These are phyloP conservation scores for Sporisorium reilianum DNA, from an alignment of 1,284 basidiomycete species.

Conservation along the genomic window DNA sequence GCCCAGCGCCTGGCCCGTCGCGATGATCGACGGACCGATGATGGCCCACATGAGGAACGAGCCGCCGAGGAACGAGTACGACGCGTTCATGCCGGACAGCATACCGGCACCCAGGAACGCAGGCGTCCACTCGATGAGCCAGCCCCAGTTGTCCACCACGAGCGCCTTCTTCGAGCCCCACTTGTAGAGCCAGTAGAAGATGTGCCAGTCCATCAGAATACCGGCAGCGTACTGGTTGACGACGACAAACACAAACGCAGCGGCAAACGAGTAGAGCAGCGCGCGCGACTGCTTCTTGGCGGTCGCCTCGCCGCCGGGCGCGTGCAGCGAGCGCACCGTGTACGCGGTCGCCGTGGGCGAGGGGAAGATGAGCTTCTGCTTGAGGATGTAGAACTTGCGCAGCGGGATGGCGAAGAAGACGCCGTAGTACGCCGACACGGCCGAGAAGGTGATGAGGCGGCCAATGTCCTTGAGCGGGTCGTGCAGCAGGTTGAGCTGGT, in stretches of 20 bases:
- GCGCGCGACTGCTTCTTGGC: slow-evolving; percentile 76
- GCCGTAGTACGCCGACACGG: slow-evolving; percentile 76
- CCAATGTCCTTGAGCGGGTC: slow-evolving; percentile 57
- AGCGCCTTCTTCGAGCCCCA: slow-evolving; percentile 77
- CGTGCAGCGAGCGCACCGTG: slow-evolving; percentile 77
- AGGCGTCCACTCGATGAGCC: slow-evolving; percentile 73
- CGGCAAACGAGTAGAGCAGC: slow-evolving; percentile 73
- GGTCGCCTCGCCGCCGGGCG: slow-evolving; percentile 61
- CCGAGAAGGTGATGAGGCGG: slow-evolving; percentile 73
- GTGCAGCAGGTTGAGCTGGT: slow-evolving; percentile 70
- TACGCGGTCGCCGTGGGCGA: slow-evolving; percentile 79
- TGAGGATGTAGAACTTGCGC: slow-evolving; percentile 77
- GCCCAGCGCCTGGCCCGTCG: slow-evolving; percentile 54
- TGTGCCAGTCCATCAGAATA: slow-evolving; percentile 78
- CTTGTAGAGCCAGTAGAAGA: slow-evolving; percentile 74
- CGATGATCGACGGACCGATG: slow-evolving; percentile 75
- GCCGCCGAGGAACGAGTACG: slow-evolving; percentile 77
- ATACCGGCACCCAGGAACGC: slow-evolving; percentile 79
- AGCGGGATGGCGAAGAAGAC: slow-evolving; percentile 78
- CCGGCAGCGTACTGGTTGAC: slow-evolving; percentile 76
- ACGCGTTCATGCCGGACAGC: slow-evolving; percentile 77
- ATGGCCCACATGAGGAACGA: slow-evolving; percentile 77
- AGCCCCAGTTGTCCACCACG: slow-evolving; percentile 73
- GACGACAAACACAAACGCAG: slow-evolving; percentile 74
- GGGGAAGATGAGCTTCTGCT: slow-evolving; percentile 78